These are phyloP conservation scores for Chlamydomonas schloesseri DNA, from an alignment of 139 green algal genomes.

Conservation along the genomic window DNA sequence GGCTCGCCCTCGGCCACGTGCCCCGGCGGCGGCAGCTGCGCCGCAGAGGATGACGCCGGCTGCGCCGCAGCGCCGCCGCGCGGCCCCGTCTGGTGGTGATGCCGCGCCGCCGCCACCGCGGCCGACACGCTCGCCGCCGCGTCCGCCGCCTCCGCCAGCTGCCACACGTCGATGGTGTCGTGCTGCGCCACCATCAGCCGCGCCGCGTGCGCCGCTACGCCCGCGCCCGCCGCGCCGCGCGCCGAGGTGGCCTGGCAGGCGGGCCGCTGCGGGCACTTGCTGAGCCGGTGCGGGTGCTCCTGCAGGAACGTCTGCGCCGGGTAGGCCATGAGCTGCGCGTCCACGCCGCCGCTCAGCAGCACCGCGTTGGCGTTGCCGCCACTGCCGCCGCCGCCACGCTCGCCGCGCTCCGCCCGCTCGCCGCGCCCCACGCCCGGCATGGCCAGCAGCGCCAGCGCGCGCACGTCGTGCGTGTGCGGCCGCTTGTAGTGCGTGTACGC, in stretches of 20 bases:
- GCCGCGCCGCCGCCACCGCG: too few species aligned
- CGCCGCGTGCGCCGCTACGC: background rate
- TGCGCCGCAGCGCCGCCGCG: background rate
- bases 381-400: too few species aligned
- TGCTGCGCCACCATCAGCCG: conserved; percentile 18
- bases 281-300: conserved; percentile 70
- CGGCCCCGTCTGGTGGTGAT: too few species aligned
- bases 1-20: conserved; percentile 44
- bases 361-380: conserved; percentile 27
- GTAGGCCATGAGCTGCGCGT: conserved; percentile 61
- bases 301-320: conserved; percentile 50
- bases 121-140: background rate
- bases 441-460: conserved; percentile 72
- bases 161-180: conserved; percentile 53
- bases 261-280: conserved; percentile 78
- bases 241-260: conserved; percentile 42
- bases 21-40: background rate
- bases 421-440: background rate
- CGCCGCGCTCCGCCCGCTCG: too few species aligned
- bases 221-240: background rate
- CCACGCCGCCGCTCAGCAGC: conserved; percentile 84
- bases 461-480: conserved; percentile 90
- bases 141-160: conserved; percentile 6
- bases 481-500: conserved; percentile 81
- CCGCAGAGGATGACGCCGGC: too few species aligned